Percentiles rank a stretch among this genome's conserved stretches.
phyloP scores from a whole-genome alignment of 495 filamentous ascomycete species.

The Astrothelium macrocarpum region DNA sequence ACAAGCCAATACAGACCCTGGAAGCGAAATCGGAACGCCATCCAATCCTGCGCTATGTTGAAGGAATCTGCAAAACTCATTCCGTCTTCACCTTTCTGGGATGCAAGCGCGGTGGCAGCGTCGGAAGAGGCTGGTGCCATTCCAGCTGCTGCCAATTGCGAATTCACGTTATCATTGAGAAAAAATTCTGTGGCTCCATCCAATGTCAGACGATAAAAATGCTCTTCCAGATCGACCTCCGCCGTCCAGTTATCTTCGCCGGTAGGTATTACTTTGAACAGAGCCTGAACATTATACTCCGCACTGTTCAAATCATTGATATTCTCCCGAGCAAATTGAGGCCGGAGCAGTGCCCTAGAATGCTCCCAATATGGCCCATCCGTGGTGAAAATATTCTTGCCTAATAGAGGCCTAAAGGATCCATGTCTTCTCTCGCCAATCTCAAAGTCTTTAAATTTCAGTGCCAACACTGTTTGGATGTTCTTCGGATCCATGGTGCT shows the following conservation, averaged over 20 bases:
- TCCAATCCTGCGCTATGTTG: conserved; percentile 25
- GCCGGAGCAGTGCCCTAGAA: conserved; percentile 44
- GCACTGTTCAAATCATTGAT: conserved; percentile 23
- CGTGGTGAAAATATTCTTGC: conserved; percentile 55
- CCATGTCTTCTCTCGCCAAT: conserved; percentile 11
- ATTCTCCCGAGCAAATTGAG: conserved; percentile 43
- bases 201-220: conserved; percentile 57
- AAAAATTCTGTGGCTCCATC: conserved; percentile 63
- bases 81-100: conserved; percentile 9
- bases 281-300: conserved; percentile 19
- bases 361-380: conserved; percentile 59
- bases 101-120: neutral
- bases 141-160: conserved; percentile 17
- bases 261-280: conserved; percentile 23
- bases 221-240: conserved; percentile 36
- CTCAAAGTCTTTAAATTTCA: conserved; percentile 39
- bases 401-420: conserved; percentile 40
- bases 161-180: conserved; percentile 41
- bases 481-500: conserved; percentile 46
- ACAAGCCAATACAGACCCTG: conserved; percentile 21
- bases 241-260: conserved; percentile 21
- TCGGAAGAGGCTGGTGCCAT: conserved; percentile 14
- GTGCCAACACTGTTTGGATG: conserved; percentile 45
- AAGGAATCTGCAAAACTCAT: conserved; percentile 23
- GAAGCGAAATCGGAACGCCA: conserved; percentile 25